Evolutionary conservation across 805 yeast species (phyloP), one percentile per base, ranked within the genome.

Genomic region (Saccharomycopsis fermentans): DNA sequence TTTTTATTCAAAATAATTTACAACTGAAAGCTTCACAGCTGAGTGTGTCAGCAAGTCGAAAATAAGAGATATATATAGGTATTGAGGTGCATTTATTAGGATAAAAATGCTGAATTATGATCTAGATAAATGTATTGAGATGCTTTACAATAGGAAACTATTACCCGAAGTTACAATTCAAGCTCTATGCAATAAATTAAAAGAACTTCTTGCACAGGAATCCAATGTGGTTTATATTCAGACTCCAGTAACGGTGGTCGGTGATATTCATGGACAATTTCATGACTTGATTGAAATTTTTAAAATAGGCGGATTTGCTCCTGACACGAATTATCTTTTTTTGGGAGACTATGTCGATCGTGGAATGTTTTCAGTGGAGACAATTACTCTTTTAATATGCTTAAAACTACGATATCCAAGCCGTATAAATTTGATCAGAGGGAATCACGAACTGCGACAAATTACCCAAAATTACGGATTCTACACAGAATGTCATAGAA

Each of bases 391-490:
- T 50, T 74, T 94, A 55, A 81, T 94, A 2, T 86, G 90, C 52
- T 73, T 94, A 63, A 92, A 91, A 69, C 77, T 95, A 60, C 78
- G 97, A 65, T 91, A 89, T 69, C 99, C 99, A 0, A 77, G 79
- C 29, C 75, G 99, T 52, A 84, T 94, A 2, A 83, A 81, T 65
- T 74, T 94, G 56, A 81, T 94, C 6, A 76, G 99, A 58, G 99
- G 99, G 12, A 94, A 94, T 69, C 99, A 94, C 70, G 99, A 94
- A 71, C 87, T 96, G 1, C 76, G 99, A 55, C 97, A 96, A 58
- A 92, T 94, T 65, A 95, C 99, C 5, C 96, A 96, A 63, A 89
- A 91, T 69, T 94, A 94, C 68, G 99, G 99, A 2, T 94, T 94
- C 68, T 94, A 94, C 69, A 83, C 97, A 0, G 99, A 94, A 71